Conservation (phyloP, 2,329 filamentous ascomycete genomes). For the Aphanoascus verrucosus region DNA sequence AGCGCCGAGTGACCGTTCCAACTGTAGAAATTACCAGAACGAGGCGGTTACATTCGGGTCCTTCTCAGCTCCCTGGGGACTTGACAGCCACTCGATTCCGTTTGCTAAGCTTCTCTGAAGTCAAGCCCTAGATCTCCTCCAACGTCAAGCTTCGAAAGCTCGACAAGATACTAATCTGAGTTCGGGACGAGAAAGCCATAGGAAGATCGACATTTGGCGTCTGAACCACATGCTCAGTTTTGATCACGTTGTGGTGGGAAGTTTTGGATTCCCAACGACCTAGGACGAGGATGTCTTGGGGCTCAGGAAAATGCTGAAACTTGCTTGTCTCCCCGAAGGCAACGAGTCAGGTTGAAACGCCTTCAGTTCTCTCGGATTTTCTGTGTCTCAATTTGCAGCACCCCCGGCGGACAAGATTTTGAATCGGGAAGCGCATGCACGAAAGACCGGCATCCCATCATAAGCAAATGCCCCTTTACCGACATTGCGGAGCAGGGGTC, state of each 20-base stretch:
- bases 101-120: not conserved
- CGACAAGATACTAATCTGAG: too few species aligned
- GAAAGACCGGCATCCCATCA: not conserved
- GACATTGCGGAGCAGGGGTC: not conserved
- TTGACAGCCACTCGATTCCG: conserved; percentile 3
- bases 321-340: not conserved
- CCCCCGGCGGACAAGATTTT: not conserved
- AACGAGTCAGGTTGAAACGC: not conserved
- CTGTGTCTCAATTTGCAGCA: not conserved
- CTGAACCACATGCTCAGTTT: conserved; percentile 1
- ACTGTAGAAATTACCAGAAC: conserved; percentile 6
- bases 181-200: not conserved
- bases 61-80: not conserved
- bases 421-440: not conserved
- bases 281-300: conserved; percentile 1
- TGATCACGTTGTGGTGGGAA: not conserved
- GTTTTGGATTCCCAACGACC: not conserved
- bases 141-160: not conserved
- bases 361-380: not conserved
- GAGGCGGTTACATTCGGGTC: conserved; percentile 8
- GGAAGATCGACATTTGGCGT: conserved; percentile 8
- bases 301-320: not conserved
- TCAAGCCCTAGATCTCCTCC: not conserved
- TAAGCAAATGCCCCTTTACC: not conserved
- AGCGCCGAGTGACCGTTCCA: not conserved